Evolutionary conservation across 495 filamentous ascomycete species (phyloP).

Genomic region (Pseudevernia furfuracea): DNA sequence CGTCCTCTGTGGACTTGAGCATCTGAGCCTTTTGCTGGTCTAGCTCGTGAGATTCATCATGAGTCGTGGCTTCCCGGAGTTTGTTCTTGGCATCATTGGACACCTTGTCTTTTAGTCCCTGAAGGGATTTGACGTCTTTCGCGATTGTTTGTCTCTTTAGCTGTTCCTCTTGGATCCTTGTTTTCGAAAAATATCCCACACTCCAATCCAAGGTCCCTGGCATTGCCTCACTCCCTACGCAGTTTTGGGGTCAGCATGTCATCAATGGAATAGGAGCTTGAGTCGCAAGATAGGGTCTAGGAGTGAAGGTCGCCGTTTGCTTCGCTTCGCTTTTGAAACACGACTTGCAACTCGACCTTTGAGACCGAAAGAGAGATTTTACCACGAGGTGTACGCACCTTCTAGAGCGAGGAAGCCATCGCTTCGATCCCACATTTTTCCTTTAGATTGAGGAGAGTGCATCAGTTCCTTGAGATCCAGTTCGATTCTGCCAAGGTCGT

Average conservation of each 20-base stretch:
- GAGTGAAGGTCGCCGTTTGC: neutral
- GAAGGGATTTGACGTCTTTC: slow-evolving; percentile 41
- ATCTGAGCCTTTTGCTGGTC: slow-evolving; percentile 58
- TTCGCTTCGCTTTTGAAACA: neutral
- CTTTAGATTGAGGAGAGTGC: slow-evolving; percentile 43
- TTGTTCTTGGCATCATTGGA: slow-evolving; percentile 46
- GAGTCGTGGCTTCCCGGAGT: slow-evolving; percentile 50
- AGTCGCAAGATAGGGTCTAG: neutral
- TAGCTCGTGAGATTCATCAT: slow-evolving; percentile 46
- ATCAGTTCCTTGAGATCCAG: slow-evolving; percentile 58
- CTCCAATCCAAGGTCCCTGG: slow-evolving; percentile 63
- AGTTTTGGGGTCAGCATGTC: neutral
- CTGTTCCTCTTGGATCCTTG: slow-evolving; percentile 47
- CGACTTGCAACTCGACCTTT: neutral
- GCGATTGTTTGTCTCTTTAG: slow-evolving; percentile 47
- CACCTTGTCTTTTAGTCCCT: slow-evolving; percentile 47
- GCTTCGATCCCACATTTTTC: slow-evolving; percentile 46
- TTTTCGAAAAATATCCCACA: slow-evolving; percentile 63
- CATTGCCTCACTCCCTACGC: slow-evolving; percentile 46
- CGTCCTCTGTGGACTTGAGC: slow-evolving; percentile 42
- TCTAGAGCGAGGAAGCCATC: slow-evolving; percentile 56
- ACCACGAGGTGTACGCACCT: slow-evolving; percentile 16
- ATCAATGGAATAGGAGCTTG: neutral
- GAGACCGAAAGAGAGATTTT: neutral
- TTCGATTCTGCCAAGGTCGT: slow-evolving; percentile 63